These are phyloP conservation scores for Phytophthora megakarya DNA, from an alignment of 352 stramenopile genomes.

Conservation along the genomic window DNA sequence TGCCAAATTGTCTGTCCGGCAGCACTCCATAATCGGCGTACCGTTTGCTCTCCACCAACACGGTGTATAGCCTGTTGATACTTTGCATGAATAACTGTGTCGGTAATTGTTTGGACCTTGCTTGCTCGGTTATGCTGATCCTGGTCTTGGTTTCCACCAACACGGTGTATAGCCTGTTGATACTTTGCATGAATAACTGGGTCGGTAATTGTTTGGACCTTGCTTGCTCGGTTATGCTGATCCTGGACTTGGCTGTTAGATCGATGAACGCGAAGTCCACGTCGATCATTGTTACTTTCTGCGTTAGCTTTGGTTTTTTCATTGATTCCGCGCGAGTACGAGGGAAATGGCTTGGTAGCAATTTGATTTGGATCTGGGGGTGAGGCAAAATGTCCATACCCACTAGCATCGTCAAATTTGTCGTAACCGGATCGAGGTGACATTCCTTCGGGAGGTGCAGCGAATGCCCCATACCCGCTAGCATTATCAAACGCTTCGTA, in stretches of 20 bases:
- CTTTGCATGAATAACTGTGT: conserved; percentile 25
- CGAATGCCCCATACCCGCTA: conserved; percentile 47
- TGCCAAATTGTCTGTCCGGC: conserved; percentile 48
- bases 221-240: conserved; percentile 4
- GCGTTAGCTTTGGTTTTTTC: background rate
- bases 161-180: conserved; percentile 39
- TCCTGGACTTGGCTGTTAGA: conserved; percentile 25
- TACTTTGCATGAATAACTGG: conserved; percentile 39
- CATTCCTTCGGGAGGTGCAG: conserved; percentile 25
- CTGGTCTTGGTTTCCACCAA: conserved; percentile 38
- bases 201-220: conserved; percentile 7
- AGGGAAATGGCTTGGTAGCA: background rate
- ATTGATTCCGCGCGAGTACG: background rate
- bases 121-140: conserved; percentile 10
- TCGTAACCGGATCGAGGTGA: conserved; percentile 34
- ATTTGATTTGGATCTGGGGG: background rate
- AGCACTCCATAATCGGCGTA: conserved; percentile 38
- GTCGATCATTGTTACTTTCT: background rate
- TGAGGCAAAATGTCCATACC: conserved; percentile 31
- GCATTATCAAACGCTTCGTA: conserved; percentile 44
- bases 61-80: conserved; percentile 50
- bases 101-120: conserved; percentile 3
- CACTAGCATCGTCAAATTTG: conserved; percentile 36
- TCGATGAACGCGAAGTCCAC: conserved; percentile 23
- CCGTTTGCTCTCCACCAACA: conserved; percentile 40